Base-by-base conservation (phyloP, 2,329 filamentous ascomycete genomes). In the Penicillium sp. region DNA sequence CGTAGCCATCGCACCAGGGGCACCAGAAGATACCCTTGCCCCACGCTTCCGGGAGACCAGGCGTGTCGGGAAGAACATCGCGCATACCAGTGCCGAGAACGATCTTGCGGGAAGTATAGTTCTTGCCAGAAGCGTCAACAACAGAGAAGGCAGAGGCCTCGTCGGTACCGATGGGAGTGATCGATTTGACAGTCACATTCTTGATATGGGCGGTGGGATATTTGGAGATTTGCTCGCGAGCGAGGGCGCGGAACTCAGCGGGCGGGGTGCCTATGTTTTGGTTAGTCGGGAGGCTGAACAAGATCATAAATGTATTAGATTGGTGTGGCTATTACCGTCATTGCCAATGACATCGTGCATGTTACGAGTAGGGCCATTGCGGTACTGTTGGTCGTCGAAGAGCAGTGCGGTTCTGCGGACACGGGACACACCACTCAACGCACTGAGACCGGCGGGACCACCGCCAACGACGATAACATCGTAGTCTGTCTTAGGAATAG, bases 1-100 rank as follows among this genome's bases (percentile, higher is more conserved):
- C 86, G 63, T 83, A 78, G 12, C 86, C 86, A 67, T 88, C 86
- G 62, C 86, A 88, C 86, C 86, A 88, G 0, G 85, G 84, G 58
- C 86, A 88, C 84, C 85, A 88, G 74, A 75, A 88, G 57, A 87
- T 82, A 8, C 85, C 86, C 61, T 83, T 79, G 51, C 83, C 84
- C 81, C 83, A 88, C 67, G 80, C 82, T 56, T 86, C 82, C 7
- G 63, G 35, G 0, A 88, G 55, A 0, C 86, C 86, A 0, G 85
- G 84, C 0, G 84, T 87, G 0, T 59, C 22, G 0, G 86, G 84
- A 2, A 88, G 72, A 25, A 84, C 69, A 65, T 88, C 85, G 6
- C 72, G 74, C 20, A 88, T 71, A 5, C 86, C 86, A 0, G 85
- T 87, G 22, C 79, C 85, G 3, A 88, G 79, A 37, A 88, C 74